Percentiles rank a stretch among this genome's conserved stretches.
Conservation (phyloP, 2,329 filamentous ascomycete species). For the Microdochium nivale region DNA sequence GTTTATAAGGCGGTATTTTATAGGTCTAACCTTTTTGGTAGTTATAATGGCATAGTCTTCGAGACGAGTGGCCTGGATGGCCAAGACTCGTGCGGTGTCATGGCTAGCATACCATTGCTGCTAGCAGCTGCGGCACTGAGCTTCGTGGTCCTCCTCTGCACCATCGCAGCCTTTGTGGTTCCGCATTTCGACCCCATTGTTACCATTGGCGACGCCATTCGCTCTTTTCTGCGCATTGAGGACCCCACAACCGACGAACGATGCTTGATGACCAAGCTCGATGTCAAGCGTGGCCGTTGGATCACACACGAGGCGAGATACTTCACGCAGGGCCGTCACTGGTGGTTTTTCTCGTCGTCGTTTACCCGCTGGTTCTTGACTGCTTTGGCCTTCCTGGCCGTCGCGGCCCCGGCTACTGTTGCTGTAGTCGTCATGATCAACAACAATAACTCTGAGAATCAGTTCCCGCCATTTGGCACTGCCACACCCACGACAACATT, state of each 20-base stretch:
- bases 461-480: conserved; percentile 24
- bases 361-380: conserved; percentile 31
- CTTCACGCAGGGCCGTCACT: conserved; percentile 29
- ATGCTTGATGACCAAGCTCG: conserved; percentile 37
- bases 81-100: conserved; percentile 7
- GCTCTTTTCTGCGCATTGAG: conserved; percentile 18
- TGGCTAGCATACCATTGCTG: conserved; percentile 29
- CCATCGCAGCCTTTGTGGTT: conserved; percentile 14
- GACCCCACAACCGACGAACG: conserved; percentile 23
- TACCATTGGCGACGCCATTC: conserved; percentile 21
- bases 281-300: conserved; percentile 35
- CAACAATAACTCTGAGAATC: not conserved
- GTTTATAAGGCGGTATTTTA: not conserved
- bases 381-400: conserved; percentile 26
- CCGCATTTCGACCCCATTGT: conserved; percentile 19
- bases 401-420: conserved; percentile 26
- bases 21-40: not conserved
- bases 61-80: conserved; percentile 12
- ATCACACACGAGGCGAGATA: conserved; percentile 30
- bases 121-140: conserved; percentile 24
- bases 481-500: conserved; percentile 26
- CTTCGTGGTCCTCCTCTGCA: conserved; percentile 15
- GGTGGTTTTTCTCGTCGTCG: conserved; percentile 37
- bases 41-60: conserved; percentile 1
- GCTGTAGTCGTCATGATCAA: conserved; percentile 17